phyloP scores from a whole-genome alignment of 768 basidiomycete genomes.

The Dendrothele bispora region DNA sequence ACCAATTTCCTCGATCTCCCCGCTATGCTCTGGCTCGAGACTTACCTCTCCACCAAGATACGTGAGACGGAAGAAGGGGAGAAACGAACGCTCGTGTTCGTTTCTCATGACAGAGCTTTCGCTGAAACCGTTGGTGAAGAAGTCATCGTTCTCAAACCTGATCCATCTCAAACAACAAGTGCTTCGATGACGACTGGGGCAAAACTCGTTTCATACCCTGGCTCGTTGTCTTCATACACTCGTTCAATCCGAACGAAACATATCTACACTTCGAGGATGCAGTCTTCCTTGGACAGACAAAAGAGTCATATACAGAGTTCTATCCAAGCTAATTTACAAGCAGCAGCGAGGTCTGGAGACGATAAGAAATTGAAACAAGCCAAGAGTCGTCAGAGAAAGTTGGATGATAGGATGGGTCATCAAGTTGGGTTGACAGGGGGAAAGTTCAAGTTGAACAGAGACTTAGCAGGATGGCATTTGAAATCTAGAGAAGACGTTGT shows the following conservation, averaged over 20 bases:
- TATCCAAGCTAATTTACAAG: conserved; percentile 49
- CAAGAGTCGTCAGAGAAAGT: conserved; percentile 60
- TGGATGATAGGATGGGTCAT: conserved; percentile 39
- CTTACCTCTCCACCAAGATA: conserved; percentile 41
- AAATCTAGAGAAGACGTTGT: conserved; percentile 38
- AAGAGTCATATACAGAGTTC: conserved; percentile 49
- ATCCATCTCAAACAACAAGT: too few relatives aligned
- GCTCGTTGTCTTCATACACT: conserved; percentile 54
- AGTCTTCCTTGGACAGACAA: conserved; percentile 46
- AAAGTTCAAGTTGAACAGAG: conserved; percentile 59
- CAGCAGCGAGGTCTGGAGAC: conserved; percentile 58
- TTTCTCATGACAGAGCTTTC: conserved; percentile 68
- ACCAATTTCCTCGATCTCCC: conserved; percentile 55
- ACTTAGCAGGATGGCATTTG: conserved; percentile 40
- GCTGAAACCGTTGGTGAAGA: conserved; percentile 59
- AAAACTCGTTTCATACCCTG: conserved; percentile 54
- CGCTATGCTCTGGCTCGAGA: conserved; percentile 53
- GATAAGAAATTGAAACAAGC: conserved; percentile 56
- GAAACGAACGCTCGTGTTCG: conserved; percentile 65
- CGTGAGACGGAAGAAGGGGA: conserved; percentile 21
- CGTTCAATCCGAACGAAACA: conserved; percentile 43
- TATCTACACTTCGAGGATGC: conserved; percentile 42
- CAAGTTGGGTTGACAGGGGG: conserved; percentile 40
- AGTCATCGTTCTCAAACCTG: conserved; percentile 59
- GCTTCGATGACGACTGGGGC: too few relatives aligned